A percentile compares a stretch with the other conserved stretches of the same genome.
phyloP scores from a whole-genome alignment of 2,329 filamentous ascomycete species.

The Cladophialophora bantiana region DNA sequence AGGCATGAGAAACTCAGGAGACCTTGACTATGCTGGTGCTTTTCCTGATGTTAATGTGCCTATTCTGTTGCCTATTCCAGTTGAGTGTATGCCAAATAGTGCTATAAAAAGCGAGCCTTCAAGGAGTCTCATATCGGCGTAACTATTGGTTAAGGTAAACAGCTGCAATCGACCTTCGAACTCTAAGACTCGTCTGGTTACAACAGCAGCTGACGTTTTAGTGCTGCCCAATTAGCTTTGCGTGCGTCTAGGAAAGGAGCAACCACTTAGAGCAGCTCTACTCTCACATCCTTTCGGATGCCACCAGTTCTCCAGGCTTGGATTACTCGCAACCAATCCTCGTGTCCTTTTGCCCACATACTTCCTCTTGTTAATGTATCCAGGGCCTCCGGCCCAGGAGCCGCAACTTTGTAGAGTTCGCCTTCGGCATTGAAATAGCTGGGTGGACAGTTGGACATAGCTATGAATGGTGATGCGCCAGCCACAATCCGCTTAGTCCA shows the following conservation, averaged over 20 bases:
- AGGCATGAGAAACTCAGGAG: no score
- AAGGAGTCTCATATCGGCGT: no score
- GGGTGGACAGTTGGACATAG: background rate
- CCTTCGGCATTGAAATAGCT: conserved; percentile 30
- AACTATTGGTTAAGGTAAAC: background rate
- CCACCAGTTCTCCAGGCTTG: background rate
- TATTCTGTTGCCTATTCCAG: no score
- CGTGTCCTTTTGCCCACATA: background rate
- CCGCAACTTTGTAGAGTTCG: background rate
- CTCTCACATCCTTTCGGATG: background rate
- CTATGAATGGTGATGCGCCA: conserved; percentile 3
- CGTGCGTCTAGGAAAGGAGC: no score
- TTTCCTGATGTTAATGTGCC: background rate
- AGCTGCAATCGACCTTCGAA: background rate
- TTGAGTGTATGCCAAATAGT: no score
- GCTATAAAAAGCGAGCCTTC: no score
- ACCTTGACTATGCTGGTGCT: no score
- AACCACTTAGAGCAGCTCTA: background rate
- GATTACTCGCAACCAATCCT: background rate
- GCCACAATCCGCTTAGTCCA: conserved; percentile 28
- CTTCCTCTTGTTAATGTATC: background rate
- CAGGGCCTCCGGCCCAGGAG: background rate
- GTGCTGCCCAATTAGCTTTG: background rate
- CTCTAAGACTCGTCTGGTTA: background rate
- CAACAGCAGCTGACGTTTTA: background rate